phyloP scores from a whole-genome alignment of 306 rosid species.

The Cucurbita maxima region DNA sequence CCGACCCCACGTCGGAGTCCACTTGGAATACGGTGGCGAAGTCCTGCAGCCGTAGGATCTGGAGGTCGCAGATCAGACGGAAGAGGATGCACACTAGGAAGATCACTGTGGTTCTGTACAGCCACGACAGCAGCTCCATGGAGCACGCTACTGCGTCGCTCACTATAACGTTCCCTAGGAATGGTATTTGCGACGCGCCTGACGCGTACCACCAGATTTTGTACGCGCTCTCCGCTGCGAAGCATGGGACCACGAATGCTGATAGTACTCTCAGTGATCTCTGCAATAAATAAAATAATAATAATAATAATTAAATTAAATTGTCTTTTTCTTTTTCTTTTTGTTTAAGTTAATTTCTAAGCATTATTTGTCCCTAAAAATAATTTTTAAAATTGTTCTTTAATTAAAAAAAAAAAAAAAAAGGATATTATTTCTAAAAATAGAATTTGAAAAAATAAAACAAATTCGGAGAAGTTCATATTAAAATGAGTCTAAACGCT shows the following conservation, averaged over 20 bases:
- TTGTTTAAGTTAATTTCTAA: too few species aligned
- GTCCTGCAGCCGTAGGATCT: constrained; percentile 68
- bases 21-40: constrained; percentile 56
- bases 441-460: neutral
- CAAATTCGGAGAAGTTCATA: neutral
- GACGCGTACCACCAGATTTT: constrained; percentile 97
- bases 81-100: constrained; percentile 76
- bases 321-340: neutral
- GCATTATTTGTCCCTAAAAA: too few species aligned
- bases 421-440: neutral
- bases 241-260: constrained; percentile 51
- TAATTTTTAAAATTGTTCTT: too few species aligned
- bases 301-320: neutral
- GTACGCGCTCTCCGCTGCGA: constrained; percentile 59
- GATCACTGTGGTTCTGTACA: constrained; percentile 55
- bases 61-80: constrained; percentile 77
- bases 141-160: constrained; percentile 53
- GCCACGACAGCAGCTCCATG: constrained; percentile 75
- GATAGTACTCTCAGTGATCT: constrained; percentile 43
- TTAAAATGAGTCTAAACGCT: neutral
- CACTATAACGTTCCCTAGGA: constrained; percentile 42
- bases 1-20: constrained; percentile 59
- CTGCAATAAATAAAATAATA: constrained; percentile 13
- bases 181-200: constrained; percentile 65
- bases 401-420: too few species aligned